A percentile compares a stretch with the other conserved stretches of the same genome.
phyloP scores from a whole-genome alignment of 2,329 filamentous ascomycete genomes.

The Knufia fluminis region DNA sequence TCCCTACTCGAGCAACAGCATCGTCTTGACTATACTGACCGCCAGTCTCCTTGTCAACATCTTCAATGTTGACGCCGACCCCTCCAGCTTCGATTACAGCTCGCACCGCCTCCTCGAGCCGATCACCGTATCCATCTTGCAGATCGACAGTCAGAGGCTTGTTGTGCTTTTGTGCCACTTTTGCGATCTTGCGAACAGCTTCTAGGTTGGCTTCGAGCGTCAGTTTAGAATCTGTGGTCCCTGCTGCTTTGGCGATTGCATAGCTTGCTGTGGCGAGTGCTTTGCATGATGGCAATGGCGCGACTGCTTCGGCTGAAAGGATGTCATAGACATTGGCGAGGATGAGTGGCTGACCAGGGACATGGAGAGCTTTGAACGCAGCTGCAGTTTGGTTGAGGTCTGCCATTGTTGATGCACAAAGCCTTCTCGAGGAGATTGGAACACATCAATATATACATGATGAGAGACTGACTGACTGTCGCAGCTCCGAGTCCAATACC shows the following conservation, averaged over 20 bases:
- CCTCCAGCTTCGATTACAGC: constrained; percentile 43
- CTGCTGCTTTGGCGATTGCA: constrained; percentile 40
- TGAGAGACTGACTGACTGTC: too few relatives aligned
- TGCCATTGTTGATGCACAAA: background rate
- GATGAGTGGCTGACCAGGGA: constrained; percentile 43
- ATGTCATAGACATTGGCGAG: constrained; percentile 50
- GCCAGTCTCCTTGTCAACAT: constrained; percentile 34
- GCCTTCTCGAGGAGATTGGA: too few relatives aligned
- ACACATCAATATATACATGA: too few relatives aligned
- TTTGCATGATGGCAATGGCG: constrained; percentile 24
- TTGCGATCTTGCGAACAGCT: constrained; percentile 31
- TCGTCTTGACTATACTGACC: constrained; percentile 27
- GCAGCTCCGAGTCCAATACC: too few relatives aligned
- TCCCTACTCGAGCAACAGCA: constrained; percentile 32
- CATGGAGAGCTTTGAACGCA: constrained; percentile 39
- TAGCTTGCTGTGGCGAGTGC: constrained; percentile 45
- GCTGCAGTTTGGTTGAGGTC: constrained; percentile 18
- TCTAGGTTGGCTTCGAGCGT: constrained; percentile 44
- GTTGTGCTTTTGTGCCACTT: constrained; percentile 31
- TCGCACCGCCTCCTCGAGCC: constrained; percentile 35
- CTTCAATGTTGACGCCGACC: constrained; percentile 52
- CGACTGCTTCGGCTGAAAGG: constrained; percentile 39
- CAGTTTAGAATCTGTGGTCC: constrained; percentile 41
- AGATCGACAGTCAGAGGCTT: constrained; percentile 49
- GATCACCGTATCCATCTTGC: constrained; percentile 50